Base-by-base conservation (phyloP, 2,329 filamentous ascomycete species). In the Stachybotrys echinatus region DNA sequence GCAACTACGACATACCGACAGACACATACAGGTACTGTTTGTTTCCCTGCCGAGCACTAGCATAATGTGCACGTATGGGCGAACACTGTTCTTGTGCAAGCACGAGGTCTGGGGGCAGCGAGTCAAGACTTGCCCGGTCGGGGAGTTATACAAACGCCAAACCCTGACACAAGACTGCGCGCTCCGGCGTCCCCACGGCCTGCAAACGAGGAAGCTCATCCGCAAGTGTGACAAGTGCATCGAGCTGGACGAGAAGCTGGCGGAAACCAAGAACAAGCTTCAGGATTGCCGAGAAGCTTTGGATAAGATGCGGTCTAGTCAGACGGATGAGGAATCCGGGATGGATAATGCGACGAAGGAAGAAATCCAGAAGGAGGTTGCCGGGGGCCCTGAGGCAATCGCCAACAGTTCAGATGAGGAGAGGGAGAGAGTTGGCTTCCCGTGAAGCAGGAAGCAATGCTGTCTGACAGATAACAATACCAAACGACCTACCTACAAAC, bases 31-130 rank as follows among this genome's bases (percentile, higher is more conserved):
- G n/a, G n/a, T n/a, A n/a, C n/a, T n/a, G n/a, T n/a, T n/a, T n/a
- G n/a, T n/a, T n/a, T n/a, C n/a, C n/a, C n/a, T n/a, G 18, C 40
- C 5, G 14, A 21, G 12, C 17, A 12, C 6, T 14, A n/a, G 2
- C 23, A 44, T 8, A n/a, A 66, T 68, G 66, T 66, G 65, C 47
- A 52, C 47, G 12, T 63, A 65, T 55, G 38, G 52, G 7, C 57
- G 56, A 27, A 54, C 54, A 27, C 23, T 62, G 31, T 66, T 61
- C 47, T 23, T 23, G 23, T 66, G 64, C 57, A 20, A 42, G 5
- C 63, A 67, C 51, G 46, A 55, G 23, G 27, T 49, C 23, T 64
- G 60, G 65, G 60, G 64, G 27, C 51, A 53, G 14, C 52, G 57
- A 20, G 49, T 61, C 21, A 59, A 53, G 46, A 45, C 38, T 4